Base-by-base conservation (phyloP, 129 eudicot species). In the Rutidosis leptorrhynchoides region DNA sequence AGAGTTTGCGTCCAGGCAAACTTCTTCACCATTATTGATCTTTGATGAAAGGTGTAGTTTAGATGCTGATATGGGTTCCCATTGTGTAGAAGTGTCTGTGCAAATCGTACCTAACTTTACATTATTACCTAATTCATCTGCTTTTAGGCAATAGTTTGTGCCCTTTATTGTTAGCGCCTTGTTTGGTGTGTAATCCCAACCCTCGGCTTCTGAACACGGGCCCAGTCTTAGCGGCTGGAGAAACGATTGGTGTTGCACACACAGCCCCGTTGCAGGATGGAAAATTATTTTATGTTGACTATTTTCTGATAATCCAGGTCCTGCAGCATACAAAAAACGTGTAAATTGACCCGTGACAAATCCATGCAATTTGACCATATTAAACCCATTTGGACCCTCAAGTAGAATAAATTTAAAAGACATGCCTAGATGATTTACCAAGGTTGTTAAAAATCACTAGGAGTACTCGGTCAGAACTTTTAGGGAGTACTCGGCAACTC, bases 201-300 rank as follows among this genome's bases (percentile, higher is more conserved):
- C 65, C 30, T 83, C 89, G 0, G 95, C 83, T 59, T 68, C 78
- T 0, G 89, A 60, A 69, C 99, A 94, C 11, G 96, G 84, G 7
- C 93, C 99, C 43, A 94, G 75, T 17, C 74, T 71, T 42, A 86
- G 51, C 17, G 69, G 69, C 27, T 59, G 61, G 69, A 67, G 27
- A 59, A 75, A 59, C 3, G 79, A 75, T 20, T 75, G 64, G 7
- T 82, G 64, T 75, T 61, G 56, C 16, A 93, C 77, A 7, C 99
- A 93, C 1, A 85, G 87, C 28, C 99, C 93, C 0, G 96, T 84
- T 68, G 77, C 64, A 56, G 99, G 99, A 74, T 94, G 97, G 81
- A 80, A 89, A 22, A 94, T 80, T 22, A 80, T 59, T 65, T 86
- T 82, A 58, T 83, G 85, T 1, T 74, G 79, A 2, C 70, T 74